Evolutionary conservation across 371 early-diverging fungal genomes (phyloP), one percentile per base, ranked within the genome.

Genomic region (Phascolomyces articulosus): DNA sequence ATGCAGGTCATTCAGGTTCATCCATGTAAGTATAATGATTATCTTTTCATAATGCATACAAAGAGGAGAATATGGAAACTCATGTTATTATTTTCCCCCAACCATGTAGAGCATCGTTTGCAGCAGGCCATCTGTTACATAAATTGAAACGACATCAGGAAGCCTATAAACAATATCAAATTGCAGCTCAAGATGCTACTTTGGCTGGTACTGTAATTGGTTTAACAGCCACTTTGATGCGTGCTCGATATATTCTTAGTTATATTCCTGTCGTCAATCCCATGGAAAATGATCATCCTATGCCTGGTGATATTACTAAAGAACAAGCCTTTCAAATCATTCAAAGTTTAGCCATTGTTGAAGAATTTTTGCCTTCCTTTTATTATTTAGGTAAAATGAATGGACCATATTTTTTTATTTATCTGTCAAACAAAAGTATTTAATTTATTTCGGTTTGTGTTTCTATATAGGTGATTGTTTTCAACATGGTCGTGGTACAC

Each of bases 71-170:
- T n/a, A 13, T 38, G 28, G 49, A 55, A 51, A 2, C 18, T 40
- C 6, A 13, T 34, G 2, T 34, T 34, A 2, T 34, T 9, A 34
- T 34, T 31, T 48, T 15, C 23, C 16, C 40, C 41, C 3, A n/a
- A n/a, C n/a, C n/a, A 54, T 40, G 21, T 62, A 80, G 81, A 48
- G 82, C 82, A 55, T 64, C 77, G 8, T 79, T 77, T 77, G 79
- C 79, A 24, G 70, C 72, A 38, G 82, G 77, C 8, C 75, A 82
- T 62, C 56, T 77, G 11, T 75, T 72, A 55, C 79, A 82, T 58
- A 63, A 66, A 47, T 49, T 75, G 49, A 63, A 68, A 24, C 63
- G 69, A 3, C 75, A 70, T 65, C 72, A 77, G 54, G 69, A 79
- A 29, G 79, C 82, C 2, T 79, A 73, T 49, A 27, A 15, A 9